phyloP scores from a whole-genome alignment of 768 basidiomycete genomes.

The Hirschioporus abietinus region DNA sequence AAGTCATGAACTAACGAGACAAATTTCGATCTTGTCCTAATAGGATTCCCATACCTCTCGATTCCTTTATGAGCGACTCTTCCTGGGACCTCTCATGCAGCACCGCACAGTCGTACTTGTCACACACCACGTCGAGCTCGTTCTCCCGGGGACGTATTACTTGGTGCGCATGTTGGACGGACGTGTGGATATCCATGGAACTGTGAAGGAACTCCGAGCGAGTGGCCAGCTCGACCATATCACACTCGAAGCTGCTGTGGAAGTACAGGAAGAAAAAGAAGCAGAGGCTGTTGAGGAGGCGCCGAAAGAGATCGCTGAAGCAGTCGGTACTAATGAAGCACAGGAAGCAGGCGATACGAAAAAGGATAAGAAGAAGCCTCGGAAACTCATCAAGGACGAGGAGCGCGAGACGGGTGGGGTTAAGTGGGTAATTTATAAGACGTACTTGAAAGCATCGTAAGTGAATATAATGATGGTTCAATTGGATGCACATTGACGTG shows the following conservation, averaged over 20 bases:
- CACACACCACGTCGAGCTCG: conserved; percentile 80
- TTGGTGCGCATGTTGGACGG: conserved; percentile 79
- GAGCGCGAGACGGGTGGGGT: conserved; percentile 77
- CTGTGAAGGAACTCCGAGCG: conserved; percentile 54
- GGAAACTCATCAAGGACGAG: conserved; percentile 77
- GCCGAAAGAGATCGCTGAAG: conserved; percentile 15
- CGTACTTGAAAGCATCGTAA: conserved; percentile 68
- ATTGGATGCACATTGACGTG: neutral
- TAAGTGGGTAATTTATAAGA: conserved; percentile 62
- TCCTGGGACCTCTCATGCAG: conserved; percentile 60
- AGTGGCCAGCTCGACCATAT: conserved; percentile 61
- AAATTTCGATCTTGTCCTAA: conserved; percentile 7
- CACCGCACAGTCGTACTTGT: conserved; percentile 73
- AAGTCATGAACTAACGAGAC: neutral
- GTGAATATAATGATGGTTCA: conserved; percentile 22
- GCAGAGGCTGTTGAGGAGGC: conserved; percentile 12
- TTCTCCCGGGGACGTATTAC: conserved; percentile 68
- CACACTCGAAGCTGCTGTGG: conserved; percentile 41
- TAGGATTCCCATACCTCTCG: conserved; percentile 68
- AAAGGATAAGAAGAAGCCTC: conserved; percentile 50
- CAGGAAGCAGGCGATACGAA: conserved; percentile 24
- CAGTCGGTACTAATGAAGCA: conserved; percentile 19
- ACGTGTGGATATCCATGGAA: conserved; percentile 71
- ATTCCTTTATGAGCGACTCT: conserved; percentile 54
- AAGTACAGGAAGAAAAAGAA: conserved; percentile 38